Base-by-base conservation (phyloP, 495 filamentous ascomycete genomes). In the Bryoglossum gracile region DNA sequence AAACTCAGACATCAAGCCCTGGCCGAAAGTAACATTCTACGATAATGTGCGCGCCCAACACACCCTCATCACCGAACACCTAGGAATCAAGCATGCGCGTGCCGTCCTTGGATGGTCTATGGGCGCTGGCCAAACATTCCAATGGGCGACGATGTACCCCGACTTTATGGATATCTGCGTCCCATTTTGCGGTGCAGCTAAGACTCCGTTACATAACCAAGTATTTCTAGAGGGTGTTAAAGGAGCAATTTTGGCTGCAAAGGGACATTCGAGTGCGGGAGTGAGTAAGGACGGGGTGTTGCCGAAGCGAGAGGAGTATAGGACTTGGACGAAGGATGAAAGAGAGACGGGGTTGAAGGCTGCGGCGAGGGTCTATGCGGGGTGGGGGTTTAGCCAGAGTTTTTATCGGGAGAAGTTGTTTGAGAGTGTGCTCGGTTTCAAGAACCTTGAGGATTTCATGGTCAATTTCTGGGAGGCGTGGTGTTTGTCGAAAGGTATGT, bases 171-270 rank as follows among this genome's bases (percentile, higher is more conserved):
- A 86, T 44, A 49, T 83, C 13, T 69, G 69, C 0, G 69, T 82
- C 1, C 84, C 84, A 0, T 84, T 87, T 47, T 87, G 84, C 58
- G 78, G 80, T 11, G 71, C 76, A 11, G 82, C 83, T 1, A 80
- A 73, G 61, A 85, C 80, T 0, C 77, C 79, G 8, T 51, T 84
- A 46, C 84, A 87, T 41, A 88, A 87, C 48, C 68, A 85, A 51
- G 83, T 86, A 3, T 84, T 87, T 52, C 60, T 88, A 3, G 84
- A 87, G 52, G 83, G 84, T 1, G 78, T 85, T 1, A 88, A 86
- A 59, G 69, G 65, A 47, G 75, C 82, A 2, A 61, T 88, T 35
- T 63, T 83, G n/a, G 77, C 77, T 9, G 80, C 74, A 1, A 83
- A 82, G 50, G 67, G 73, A 6, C 68, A 70, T 3, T 54, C 61